These are phyloP conservation scores for Aspergillus cavernicola DNA, from an alignment of 495 filamentous ascomycete genomes.

Conservation along the genomic window DNA sequence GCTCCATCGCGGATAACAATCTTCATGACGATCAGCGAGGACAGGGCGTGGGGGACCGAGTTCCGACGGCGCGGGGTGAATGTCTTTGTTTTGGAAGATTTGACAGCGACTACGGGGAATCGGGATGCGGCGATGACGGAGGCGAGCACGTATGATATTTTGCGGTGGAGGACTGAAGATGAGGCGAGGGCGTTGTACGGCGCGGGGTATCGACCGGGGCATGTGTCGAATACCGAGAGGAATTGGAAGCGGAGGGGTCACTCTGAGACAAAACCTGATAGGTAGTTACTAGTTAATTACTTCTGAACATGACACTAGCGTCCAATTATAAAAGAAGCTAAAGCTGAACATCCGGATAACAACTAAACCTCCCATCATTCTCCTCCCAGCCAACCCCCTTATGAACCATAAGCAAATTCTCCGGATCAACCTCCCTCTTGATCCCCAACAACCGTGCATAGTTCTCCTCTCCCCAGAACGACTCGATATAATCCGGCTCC, in stretches of 20 bases:
- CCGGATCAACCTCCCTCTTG: slow-evolving; percentile 43
- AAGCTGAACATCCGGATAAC: slow-evolving; percentile 17
- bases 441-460: slow-evolving; percentile 32
- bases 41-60: slow-evolving; percentile 13
- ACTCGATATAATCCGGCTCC: slow-evolving; percentile 15
- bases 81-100: slow-evolving; percentile 17
- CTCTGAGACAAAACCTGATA: neutral
- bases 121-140: slow-evolving; percentile 27
- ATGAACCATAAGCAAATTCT: slow-evolving; percentile 6
- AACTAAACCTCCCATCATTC: slow-evolving; percentile 10
- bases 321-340: no score
- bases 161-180: slow-evolving; percentile 18
- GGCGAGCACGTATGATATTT: slow-evolving; percentile 28
- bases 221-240: slow-evolving; percentile 31
- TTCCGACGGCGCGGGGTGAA: slow-evolving; percentile 19
- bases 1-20: slow-evolving; percentile 22
- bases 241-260: slow-evolving; percentile 27
- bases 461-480: slow-evolving; percentile 29
- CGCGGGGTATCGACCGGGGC: slow-evolving; percentile 11
- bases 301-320: no score
- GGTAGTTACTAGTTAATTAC: neutral
- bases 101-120: slow-evolving; percentile 14
- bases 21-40: slow-evolving; percentile 21
- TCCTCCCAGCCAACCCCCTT: slow-evolving; percentile 15
- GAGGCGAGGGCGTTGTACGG: slow-evolving; percentile 26